Evolutionary conservation across 1,284 basidiomycete species (phyloP).

Genomic region (Naganishia albida): DNA sequence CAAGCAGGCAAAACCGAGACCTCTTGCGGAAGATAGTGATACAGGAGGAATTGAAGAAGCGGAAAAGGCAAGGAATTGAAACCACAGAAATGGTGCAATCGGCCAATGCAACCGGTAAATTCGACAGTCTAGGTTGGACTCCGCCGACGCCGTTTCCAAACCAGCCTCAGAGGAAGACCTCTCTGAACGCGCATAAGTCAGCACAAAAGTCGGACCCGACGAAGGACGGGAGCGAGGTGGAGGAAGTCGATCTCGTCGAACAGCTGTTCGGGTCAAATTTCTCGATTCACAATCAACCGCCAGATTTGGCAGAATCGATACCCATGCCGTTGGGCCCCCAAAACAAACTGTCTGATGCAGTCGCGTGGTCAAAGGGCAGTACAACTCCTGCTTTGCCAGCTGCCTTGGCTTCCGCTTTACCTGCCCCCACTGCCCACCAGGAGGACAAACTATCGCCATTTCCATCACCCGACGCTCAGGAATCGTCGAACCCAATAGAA

Average conservation of each 20-base stretch:
- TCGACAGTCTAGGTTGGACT: conserved; percentile 23
- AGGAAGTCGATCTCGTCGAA: conserved; percentile 92
- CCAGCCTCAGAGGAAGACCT: conserved; percentile 22
- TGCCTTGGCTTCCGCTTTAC: conserved; percentile 40
- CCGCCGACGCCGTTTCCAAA: background rate
- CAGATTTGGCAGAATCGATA: conserved; percentile 76
- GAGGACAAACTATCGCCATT: conserved; percentile 14
- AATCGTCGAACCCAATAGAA: background rate
- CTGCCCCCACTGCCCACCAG: conserved; percentile 1
- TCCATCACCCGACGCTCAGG: conserved; percentile 31
- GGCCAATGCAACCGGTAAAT: conserved; percentile 21
- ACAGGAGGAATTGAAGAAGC: conserved; percentile 62
- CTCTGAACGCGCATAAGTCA: background rate
- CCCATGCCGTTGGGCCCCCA: conserved; percentile 77
- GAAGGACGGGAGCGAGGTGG: conserved; percentile 59
- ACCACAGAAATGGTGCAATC: conserved; percentile 24
- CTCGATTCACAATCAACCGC: conserved; percentile 67
- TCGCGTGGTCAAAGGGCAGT: conserved; percentile 68
- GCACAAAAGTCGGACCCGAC: background rate
- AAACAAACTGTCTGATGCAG: conserved; percentile 83
- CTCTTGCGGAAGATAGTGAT: conserved; percentile 77
- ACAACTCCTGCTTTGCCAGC: conserved; percentile 6
- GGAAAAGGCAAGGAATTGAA: conserved; percentile 45
- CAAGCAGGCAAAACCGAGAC: conserved; percentile 79
- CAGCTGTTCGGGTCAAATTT: conserved; percentile 81